Evolutionary conservation across 805 yeast species (phyloP).

Genomic region (Candida golubevii): DNA sequence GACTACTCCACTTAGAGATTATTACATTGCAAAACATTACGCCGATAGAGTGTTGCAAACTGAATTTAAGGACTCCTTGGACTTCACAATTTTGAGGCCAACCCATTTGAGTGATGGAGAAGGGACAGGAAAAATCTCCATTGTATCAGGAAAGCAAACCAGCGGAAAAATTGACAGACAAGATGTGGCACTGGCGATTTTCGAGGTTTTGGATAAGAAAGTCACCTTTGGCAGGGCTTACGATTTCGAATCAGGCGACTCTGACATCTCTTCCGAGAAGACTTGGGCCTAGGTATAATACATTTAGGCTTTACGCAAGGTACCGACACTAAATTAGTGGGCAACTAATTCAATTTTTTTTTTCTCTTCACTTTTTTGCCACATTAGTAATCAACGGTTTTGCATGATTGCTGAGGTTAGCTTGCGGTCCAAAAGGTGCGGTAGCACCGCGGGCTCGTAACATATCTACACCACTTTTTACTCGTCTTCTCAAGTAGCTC

Average conservation of each 20-base stretch:
- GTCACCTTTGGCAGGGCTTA: conserved; percentile 40
- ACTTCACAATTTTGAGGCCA: conserved; percentile 58
- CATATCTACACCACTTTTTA: too few species aligned
- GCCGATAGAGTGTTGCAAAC: conserved; percentile 47
- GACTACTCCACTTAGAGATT: conserved; percentile 34
- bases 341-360: too few species aligned
- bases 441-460: too few species aligned
- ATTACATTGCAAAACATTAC: conserved; percentile 58
- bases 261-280: conserved; percentile 19
- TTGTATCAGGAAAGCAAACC: conserved; percentile 22
- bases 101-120: conserved; percentile 39
- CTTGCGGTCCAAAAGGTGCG: too few species aligned
- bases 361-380: too few species aligned
- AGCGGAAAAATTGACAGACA: conserved; percentile 38
- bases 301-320: neutral
- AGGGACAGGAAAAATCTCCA: conserved; percentile 41
- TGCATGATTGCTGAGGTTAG: too few species aligned
- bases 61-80: conserved; percentile 35
- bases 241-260: conserved; percentile 42
- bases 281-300: conserved; percentile 7
- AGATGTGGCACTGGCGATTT: conserved; percentile 52
- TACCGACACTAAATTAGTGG: neutral
- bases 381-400: too few species aligned
- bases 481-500: too few species aligned
- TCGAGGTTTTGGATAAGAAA: conserved; percentile 32